A percentile compares a stretch with the other conserved stretches of the same genome.
These are phyloP conservation scores for Tulasnella sp. DNA, from an alignment of 768 basidiomycete genomes.

Conservation along the genomic window DNA sequence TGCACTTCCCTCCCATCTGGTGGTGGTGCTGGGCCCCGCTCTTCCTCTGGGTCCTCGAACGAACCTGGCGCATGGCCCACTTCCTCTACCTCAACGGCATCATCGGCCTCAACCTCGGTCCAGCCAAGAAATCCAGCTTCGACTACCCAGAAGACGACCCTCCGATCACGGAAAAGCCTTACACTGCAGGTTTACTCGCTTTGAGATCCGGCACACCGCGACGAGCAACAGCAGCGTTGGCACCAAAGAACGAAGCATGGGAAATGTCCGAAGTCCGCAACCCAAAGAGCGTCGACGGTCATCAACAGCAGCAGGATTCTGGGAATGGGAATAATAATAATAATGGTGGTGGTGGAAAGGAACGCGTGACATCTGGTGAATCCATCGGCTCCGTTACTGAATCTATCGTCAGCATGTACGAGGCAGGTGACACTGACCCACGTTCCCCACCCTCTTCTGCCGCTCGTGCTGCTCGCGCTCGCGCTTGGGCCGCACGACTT, in stretches of 20 bases:
- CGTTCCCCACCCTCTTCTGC: background rate
- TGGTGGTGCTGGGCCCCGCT: constrained; percentile 68
- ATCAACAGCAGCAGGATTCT: background rate
- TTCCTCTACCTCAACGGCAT: constrained; percentile 60
- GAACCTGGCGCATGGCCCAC: constrained; percentile 51
- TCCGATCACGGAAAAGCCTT: background rate
- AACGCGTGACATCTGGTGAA: constrained; percentile 20
- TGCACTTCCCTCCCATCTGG: constrained; percentile 64
- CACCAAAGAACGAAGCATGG: constrained; percentile 21
- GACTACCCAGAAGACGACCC: constrained; percentile 18
- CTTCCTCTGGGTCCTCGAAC: constrained; percentile 59
- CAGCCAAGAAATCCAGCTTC: background rate
- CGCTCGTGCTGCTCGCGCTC: background rate
- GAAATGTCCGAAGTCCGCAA: constrained; percentile 22
- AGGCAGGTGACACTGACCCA: background rate
- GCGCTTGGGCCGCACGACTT: background rate
- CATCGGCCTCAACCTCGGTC: constrained; percentile 31
- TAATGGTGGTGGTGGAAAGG: background rate
- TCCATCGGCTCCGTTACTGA: constrained; percentile 24
- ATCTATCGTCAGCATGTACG: constrained; percentile 23
- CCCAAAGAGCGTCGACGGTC: constrained; percentile 17
- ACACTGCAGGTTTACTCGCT: background rate
- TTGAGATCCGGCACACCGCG: background rate
- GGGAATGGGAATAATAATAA: background rate
- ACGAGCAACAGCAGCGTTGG: background rate